Conservation (phyloP, 371 early-diverging fungal genomes). For the Blyttiomyces sp. region DNA sequence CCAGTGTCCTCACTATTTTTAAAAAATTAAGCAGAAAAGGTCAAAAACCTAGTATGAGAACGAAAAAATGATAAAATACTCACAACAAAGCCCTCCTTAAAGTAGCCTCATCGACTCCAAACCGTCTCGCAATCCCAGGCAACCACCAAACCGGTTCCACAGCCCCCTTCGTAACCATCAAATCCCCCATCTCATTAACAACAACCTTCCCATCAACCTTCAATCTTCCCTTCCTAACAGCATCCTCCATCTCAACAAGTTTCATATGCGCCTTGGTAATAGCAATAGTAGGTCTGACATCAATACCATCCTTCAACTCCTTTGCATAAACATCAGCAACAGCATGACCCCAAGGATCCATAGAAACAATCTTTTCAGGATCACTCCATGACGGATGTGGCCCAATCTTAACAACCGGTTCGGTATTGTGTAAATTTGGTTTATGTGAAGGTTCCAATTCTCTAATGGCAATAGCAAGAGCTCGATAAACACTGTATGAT, state of each 20-base stretch:
- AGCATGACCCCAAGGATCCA: conserved; percentile 92
- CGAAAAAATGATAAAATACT: conserved; percentile 19
- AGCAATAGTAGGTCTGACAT: conserved; percentile 91
- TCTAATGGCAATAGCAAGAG: conserved; percentile 89
- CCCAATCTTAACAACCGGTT: conserved; percentile 80
- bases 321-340: conserved; percentile 60
- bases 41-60: neutral
- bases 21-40: neutral
- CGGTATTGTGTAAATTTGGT: conserved; percentile 86
- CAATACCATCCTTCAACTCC: conserved; percentile 70
- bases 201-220: conserved; percentile 81
- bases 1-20: conserved; percentile 59
- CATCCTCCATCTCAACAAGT: conserved; percentile 83
- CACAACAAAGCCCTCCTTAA: conserved; percentile 83
- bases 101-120: conserved; percentile 81
- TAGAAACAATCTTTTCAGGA: conserved; percentile 86
- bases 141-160: conserved; percentile 96
- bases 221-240: conserved; percentile 62
- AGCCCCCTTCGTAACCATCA: conserved; percentile 85
- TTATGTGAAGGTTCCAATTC: conserved; percentile 75
- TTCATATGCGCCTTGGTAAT: conserved; percentile 94
- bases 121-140: conserved; percentile 88
- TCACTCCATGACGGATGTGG: conserved; percentile 85
- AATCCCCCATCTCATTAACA: conserved; percentile 71
- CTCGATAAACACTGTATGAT: conserved; percentile 89